These are phyloP conservation scores for Rhizophagus clarus DNA, from an alignment of 192 early-diverging fungal genomes.

Conservation along the genomic window DNA sequence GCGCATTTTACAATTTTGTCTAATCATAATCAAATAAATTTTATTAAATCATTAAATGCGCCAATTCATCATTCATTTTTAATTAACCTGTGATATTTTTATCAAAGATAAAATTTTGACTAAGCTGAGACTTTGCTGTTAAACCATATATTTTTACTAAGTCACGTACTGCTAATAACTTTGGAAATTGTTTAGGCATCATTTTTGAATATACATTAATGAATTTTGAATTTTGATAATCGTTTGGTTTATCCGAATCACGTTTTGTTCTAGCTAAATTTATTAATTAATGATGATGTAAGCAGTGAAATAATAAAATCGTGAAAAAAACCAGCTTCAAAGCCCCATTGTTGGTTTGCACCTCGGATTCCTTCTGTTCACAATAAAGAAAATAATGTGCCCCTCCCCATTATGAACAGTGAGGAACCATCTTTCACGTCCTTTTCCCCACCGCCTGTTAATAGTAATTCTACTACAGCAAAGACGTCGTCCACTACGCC, in stretches of 20 bases:
- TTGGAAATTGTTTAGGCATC: slow-evolving; percentile 46
- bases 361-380: slow-evolving; percentile 30
- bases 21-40: slow-evolving; percentile 30
- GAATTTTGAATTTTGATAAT: too few relatives aligned
- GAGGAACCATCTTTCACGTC: slow-evolving; percentile 50
- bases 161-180: slow-evolving; percentile 70
- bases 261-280: not conserved
- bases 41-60: not conserved
- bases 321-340: not conserved
- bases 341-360: slow-evolving; percentile 18
- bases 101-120: slow-evolving; percentile 84
- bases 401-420: slow-evolving; percentile 58
- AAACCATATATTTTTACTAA: slow-evolving; percentile 74
- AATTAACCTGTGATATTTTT: slow-evolving; percentile 73
- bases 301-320: not conserved
- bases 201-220: not conserved
- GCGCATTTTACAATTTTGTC: slow-evolving; percentile 70
- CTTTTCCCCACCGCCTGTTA: slow-evolving; percentile 37
- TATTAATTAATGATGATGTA: not conserved
- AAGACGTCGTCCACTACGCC: slow-evolving; percentile 48
- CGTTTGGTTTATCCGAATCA: too few relatives aligned
- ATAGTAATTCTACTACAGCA: slow-evolving; percentile 45
- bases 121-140: slow-evolving; percentile 69
- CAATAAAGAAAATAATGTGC: slow-evolving; percentile 39
- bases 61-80: not conserved